These are phyloP conservation scores for Ceraceosorus guamensis DNA, from an alignment of 1,284 basidiomycete genomes.

Conservation along the genomic window DNA sequence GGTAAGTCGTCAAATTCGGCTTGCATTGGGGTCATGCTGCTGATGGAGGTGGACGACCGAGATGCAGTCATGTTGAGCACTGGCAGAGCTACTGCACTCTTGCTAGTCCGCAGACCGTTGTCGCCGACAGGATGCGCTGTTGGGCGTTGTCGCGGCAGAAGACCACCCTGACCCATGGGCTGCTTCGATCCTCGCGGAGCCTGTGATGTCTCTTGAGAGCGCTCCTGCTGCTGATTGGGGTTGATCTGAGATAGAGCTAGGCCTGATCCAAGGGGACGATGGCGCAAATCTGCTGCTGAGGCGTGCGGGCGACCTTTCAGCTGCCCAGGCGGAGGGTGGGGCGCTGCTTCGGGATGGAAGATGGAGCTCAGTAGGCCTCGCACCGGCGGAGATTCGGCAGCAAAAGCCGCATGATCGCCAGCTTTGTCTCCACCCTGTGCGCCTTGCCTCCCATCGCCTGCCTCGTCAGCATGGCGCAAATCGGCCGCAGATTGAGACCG, in stretches of 20 bases:
- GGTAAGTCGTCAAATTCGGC: neutral
- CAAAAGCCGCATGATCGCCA: neutral
- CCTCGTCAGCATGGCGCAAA: slow-evolving; percentile 16
- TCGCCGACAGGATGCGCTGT: slow-evolving; percentile 8
- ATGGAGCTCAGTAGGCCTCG: slow-evolving; percentile 43
- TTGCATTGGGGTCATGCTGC: neutral
- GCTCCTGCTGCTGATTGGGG: neutral
- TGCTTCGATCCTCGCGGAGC: slow-evolving; percentile 1
- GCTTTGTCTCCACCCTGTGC: neutral
- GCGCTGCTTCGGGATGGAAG: slow-evolving; percentile 39
- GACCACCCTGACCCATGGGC: slow-evolving; percentile 15
- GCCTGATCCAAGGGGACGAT: neutral
- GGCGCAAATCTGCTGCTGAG: slow-evolving; percentile 31
- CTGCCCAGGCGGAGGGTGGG: slow-evolving; percentile 36
- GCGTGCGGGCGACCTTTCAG: slow-evolving; percentile 33
- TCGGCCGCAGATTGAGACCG: slow-evolving; percentile 43
- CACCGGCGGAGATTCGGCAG: slow-evolving; percentile 14
- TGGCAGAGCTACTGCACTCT: slow-evolving; percentile 59
- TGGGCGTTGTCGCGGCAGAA: slow-evolving; percentile 5
- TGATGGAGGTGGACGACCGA: slow-evolving; percentile 45
- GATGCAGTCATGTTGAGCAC: slow-evolving; percentile 52
- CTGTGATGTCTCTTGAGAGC: neutral
- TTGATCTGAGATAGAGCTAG: neutral
- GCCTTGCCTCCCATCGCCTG: slow-evolving; percentile 15
- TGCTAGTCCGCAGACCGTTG: slow-evolving; percentile 55